Percentiles rank a stretch among this genome's conserved stretches.
Conservation (phyloP, 371 early-diverging fungal genomes). For the Mucor sp. region DNA sequence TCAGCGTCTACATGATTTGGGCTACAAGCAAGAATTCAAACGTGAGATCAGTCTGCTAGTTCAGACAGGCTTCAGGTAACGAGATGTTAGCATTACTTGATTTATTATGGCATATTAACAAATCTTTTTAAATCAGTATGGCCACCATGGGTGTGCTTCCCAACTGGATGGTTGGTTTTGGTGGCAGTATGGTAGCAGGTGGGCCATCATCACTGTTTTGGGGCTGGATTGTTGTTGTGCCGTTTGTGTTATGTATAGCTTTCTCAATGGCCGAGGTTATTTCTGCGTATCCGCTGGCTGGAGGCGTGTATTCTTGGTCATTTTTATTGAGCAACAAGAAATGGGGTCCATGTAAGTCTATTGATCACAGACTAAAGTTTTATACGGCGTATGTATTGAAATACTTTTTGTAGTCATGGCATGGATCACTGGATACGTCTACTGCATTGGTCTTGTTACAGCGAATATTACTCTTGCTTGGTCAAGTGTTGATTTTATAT, state of each 20-base stretch:
- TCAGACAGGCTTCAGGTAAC: slow-evolving; percentile 30
- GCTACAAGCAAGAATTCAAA: slow-evolving; percentile 51
- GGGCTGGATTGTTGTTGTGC: slow-evolving; percentile 39
- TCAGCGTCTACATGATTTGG: slow-evolving; percentile 35
- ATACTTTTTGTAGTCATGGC: slow-evolving; percentile 32
- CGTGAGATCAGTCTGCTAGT: slow-evolving; percentile 39
- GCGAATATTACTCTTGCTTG: slow-evolving; percentile 39
- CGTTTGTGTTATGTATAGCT: slow-evolving; percentile 43
- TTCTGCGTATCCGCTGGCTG: slow-evolving; percentile 42
- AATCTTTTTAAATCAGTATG: not conserved
- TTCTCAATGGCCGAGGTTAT: slow-evolving; percentile 42
- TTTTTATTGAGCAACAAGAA: slow-evolving; percentile 34
- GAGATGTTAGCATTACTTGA: too few species aligned
- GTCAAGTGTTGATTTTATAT: slow-evolving; percentile 32
- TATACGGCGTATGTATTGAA: not conserved
- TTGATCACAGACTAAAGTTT: not conserved
- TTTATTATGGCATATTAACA: too few species aligned
- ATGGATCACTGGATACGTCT: slow-evolving; percentile 41
- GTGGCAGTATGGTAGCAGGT: slow-evolving; percentile 31
- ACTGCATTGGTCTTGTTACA: slow-evolving; percentile 32
- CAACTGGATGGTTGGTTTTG: slow-evolving; percentile 42
- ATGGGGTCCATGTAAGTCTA: slow-evolving; percentile 43
- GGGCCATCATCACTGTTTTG: slow-evolving; percentile 45
- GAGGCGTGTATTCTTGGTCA: slow-evolving; percentile 44
- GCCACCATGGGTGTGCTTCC: slow-evolving; percentile 39